These are phyloP conservation scores for Apiospora malaysiana DNA, from an alignment of 2,329 filamentous ascomycete species.

Conservation along the genomic window DNA sequence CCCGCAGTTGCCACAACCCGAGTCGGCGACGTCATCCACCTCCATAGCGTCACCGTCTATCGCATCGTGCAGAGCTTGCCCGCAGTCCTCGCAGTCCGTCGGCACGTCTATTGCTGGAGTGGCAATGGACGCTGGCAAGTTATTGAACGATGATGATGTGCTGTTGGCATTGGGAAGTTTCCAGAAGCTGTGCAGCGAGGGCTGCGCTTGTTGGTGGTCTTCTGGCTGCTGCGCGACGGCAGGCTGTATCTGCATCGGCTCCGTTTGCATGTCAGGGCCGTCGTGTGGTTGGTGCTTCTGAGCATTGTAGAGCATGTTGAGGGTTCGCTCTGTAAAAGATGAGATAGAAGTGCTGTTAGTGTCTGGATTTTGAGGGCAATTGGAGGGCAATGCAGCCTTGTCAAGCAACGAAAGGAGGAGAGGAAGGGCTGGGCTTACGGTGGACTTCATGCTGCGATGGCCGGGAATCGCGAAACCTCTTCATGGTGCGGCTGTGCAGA, in stretches of 20 bases:
- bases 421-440: constrained; percentile 47
- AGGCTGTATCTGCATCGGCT: neutral
- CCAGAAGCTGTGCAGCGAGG: constrained; percentile 67
- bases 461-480: constrained; percentile 64
- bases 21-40: constrained; percentile 35
- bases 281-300: constrained; percentile 44
- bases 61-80: constrained; percentile 34
- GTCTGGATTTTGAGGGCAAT: constrained; percentile 20
- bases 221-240: constrained; percentile 26
- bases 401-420: neutral
- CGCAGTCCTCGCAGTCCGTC: constrained; percentile 61
- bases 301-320: constrained; percentile 63
- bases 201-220: constrained; percentile 43
- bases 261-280: neutral
- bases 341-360: neutral
- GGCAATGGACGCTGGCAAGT: constrained; percentile 34
- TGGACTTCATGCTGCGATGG: constrained; percentile 62
- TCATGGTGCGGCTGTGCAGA: constrained; percentile 63
- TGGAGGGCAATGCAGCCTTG: neutral
- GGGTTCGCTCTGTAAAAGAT: constrained; percentile 55
- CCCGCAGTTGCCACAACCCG: constrained; percentile 55
- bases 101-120: constrained; percentile 34
- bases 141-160: constrained; percentile 23
- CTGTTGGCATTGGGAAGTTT: constrained; percentile 51
- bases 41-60: constrained; percentile 48